Percentiles rank a stretch among this genome's conserved stretches.
Evolutionary conservation across 768 basidiomycete species (phyloP).

Genomic region (Leccinum variicolor): DNA sequence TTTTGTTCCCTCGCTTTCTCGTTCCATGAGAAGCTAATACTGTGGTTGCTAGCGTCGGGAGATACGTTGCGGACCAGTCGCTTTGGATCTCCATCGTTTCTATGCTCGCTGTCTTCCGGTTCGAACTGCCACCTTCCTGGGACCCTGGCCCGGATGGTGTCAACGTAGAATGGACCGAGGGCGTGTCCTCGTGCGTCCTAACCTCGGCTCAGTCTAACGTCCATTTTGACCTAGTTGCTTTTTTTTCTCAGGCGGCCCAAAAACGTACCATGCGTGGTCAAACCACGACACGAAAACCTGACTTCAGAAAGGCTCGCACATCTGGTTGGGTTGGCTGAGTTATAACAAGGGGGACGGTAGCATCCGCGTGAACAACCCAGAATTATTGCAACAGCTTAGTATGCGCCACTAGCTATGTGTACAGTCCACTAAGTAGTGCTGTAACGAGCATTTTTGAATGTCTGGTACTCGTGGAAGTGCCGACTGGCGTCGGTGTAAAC

Average conservation of each 20-base stretch:
- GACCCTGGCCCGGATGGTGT: constrained; percentile 16
- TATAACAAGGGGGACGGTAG: not conserved
- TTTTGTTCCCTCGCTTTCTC: not conserved
- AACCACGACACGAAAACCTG: constrained; percentile 2
- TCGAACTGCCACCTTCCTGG: constrained; percentile 11
- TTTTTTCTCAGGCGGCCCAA: constrained; percentile 13
- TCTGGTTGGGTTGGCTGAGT: constrained; percentile 6
- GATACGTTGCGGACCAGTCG: constrained; percentile 38
- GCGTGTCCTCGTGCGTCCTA: constrained; percentile 17
- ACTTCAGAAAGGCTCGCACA: constrained; percentile 11
- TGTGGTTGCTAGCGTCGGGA: constrained; percentile 36
- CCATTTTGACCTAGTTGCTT: not conserved
- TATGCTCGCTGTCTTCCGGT: constrained; percentile 17
- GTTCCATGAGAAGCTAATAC: not conserved
- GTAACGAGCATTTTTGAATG: not conserved
- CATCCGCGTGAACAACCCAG: not conserved
- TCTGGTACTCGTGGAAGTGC: not conserved
- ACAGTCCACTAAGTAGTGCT: too few species aligned
- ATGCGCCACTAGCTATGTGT: not conserved
- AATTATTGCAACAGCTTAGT: not conserved
- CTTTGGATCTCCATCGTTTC: constrained; percentile 29
- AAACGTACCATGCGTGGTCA: constrained; percentile 7
- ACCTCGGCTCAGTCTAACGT: not conserved
- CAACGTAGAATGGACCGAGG: constrained; percentile 19
- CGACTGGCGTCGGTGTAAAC: too few species aligned